Percentiles rank a stretch among this genome's conserved stretches.
Conservation (phyloP, 495 filamentous ascomycete genomes). For the Lophiostoma macrostomum region DNA sequence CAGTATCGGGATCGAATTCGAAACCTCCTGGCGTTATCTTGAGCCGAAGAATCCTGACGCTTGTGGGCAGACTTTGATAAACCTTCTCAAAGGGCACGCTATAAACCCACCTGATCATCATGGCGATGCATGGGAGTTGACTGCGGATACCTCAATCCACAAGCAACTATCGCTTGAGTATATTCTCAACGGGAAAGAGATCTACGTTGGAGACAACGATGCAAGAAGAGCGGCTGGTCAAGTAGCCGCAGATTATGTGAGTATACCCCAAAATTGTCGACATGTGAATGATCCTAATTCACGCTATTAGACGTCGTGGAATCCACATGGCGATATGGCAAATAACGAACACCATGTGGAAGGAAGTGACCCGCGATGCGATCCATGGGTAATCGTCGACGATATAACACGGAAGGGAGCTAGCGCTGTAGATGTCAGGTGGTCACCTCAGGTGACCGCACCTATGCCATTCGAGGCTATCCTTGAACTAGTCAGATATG, state of each 20-base stretch:
- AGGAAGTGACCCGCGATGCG: neutral
- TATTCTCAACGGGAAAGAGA: conserved; percentile 23
- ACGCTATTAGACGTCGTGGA: neutral
- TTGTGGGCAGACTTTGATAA: neutral
- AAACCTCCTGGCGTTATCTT: no score
- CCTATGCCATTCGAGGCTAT: conserved; percentile 33
- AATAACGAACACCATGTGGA: neutral
- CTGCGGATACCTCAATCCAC: neutral
- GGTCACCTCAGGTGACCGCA: conserved; percentile 25
- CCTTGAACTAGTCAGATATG: conserved; percentile 12
- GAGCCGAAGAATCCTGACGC: neutral
- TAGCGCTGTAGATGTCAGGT: conserved; percentile 1
- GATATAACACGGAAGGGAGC: neutral
- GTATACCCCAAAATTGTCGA: neutral
- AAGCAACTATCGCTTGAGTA: conserved; percentile 22
- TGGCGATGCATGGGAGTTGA: neutral
- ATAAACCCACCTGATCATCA: neutral
- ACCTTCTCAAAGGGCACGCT: neutral
- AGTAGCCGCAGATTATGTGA: conserved; percentile 17
- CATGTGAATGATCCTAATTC: neutral
- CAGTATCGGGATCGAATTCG: conserved; percentile 2
- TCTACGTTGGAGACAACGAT: conserved; percentile 22
- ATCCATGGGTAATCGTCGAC: neutral
- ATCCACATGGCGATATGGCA: neutral
- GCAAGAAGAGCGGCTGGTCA: conserved; percentile 16